A percentile compares a stretch with the other conserved stretches of the same genome.
phyloP scores from a whole-genome alignment of 768 basidiomycete genomes.

The Crepidotus variabilis region DNA sequence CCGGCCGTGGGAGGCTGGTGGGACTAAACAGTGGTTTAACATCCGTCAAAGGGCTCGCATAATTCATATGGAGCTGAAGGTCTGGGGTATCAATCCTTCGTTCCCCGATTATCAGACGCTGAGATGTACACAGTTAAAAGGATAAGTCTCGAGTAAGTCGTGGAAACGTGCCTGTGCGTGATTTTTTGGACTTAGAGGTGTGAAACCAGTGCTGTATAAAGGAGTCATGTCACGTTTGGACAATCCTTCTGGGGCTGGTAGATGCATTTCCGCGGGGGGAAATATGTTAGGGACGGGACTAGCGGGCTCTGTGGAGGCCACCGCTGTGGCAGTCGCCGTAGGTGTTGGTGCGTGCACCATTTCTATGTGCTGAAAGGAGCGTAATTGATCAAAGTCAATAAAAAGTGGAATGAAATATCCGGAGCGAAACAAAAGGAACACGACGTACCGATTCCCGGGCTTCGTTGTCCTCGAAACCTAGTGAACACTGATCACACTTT shows the following conservation, averaged over 20 bases:
- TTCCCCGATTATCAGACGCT: conserved; percentile 22
- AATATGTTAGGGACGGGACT: conserved; percentile 2
- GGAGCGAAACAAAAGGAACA: neutral
- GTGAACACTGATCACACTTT: conserved; percentile 37
- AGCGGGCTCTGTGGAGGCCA: conserved; percentile 2
- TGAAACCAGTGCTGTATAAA: conserved; percentile 20
- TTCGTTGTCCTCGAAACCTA: conserved; percentile 36
- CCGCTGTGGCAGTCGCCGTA: conserved; percentile 4
- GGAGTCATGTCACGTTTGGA: conserved; percentile 3
- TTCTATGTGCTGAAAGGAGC: conserved; percentile 14
- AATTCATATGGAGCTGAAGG: conserved; percentile 22
- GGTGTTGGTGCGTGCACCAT: conserved; percentile 12
- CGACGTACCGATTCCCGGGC: conserved; percentile 31
- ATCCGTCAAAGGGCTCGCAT: conserved; percentile 28
- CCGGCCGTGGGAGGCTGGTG: conserved; percentile 28
- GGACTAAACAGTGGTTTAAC: conserved; percentile 32
- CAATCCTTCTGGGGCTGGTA: conserved; percentile 1
- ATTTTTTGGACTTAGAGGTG: conserved; percentile 21
- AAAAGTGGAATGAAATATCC: neutral
- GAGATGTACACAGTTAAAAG: neutral
- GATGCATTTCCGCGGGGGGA: neutral
- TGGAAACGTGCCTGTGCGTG: conserved; percentile 17
- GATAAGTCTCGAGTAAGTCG: neutral
- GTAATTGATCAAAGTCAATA: neutral
- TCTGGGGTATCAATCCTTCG: conserved; percentile 24